Conservation (phyloP, 1,284 basidiomycete species). For the Xerocomus amazonicus region DNA sequence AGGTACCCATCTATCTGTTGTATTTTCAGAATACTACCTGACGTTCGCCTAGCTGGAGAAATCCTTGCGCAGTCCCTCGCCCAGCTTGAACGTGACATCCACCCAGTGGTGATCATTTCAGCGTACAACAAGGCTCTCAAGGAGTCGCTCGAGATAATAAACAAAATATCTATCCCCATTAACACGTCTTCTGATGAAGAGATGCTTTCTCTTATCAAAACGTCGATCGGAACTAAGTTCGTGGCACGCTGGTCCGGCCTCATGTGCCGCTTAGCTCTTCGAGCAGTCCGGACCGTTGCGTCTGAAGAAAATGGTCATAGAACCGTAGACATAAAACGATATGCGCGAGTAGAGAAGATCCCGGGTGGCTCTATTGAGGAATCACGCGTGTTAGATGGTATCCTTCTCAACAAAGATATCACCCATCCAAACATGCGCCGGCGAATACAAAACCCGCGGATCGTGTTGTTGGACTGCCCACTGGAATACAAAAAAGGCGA, state of each 20-base stretch:
- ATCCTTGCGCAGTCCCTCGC: conserved; percentile 94
- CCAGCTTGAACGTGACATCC: conserved; percentile 93
- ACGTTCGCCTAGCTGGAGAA: conserved; percentile 73
- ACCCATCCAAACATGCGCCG: conserved; percentile 97
- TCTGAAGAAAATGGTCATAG: conserved; percentile 62
- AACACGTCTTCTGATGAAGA: conserved; percentile 83
- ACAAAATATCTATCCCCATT: conserved; percentile 86
- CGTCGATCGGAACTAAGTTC: conserved; percentile 99
- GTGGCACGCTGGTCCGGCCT: conserved; percentile 95
- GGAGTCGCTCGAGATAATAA: conserved; percentile 86
- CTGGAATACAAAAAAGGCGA: conserved; percentile 99
- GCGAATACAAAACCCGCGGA: conserved; percentile 86
- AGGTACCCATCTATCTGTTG: conserved; percentile 46
- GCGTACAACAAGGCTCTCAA: conserved; percentile 96
- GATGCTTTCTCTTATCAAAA: conserved; percentile 98
- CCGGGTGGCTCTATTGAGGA: conserved; percentile 98
- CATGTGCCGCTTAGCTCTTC: conserved; percentile 93
- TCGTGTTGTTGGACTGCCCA: conserved; percentile 92
- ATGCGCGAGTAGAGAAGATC: conserved; percentile 96
- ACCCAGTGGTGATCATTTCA: conserved; percentile 98
- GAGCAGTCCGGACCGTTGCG: conserved; percentile 86
- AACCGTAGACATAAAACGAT: conserved; percentile 97
- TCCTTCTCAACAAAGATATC: conserved; percentile 99
- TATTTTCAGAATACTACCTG: neutral
- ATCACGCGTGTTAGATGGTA: conserved; percentile 81